Evolutionary conservation across 345 rosid genomes (phyloP).

Genomic region (Sisymbrium irio): DNA sequence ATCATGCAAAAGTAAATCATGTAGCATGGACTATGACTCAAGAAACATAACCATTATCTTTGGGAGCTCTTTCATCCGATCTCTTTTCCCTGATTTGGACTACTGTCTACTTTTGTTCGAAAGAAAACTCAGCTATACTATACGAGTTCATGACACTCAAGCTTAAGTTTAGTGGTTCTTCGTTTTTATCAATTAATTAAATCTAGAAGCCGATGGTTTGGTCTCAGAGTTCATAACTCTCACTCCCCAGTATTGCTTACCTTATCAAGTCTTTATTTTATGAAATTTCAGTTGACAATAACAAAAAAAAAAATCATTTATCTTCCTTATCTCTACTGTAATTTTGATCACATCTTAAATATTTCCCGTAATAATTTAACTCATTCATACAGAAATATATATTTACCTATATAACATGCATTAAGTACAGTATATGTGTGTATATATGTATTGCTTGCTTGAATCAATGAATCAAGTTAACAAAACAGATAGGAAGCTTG

Average conservation of each 20-base stretch:
- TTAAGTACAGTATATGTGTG: background rate
- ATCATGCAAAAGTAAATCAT: no score
- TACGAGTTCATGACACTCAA: background rate
- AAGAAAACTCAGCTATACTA: background rate
- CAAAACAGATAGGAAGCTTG: conserved; percentile 36
- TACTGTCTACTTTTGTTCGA: background rate
- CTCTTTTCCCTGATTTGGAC: no score
- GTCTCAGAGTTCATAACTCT: background rate
- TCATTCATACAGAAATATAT: background rate
- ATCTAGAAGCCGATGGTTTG: no score
- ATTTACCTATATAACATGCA: background rate
- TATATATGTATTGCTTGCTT: conserved; percentile 23
- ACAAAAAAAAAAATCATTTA: background rate
- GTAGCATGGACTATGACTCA: no score
- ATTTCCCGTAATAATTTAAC: background rate
- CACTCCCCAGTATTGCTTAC: background rate
- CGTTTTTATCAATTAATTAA: background rate
- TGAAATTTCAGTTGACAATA: background rate
- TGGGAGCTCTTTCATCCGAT: no score
- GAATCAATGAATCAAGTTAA: conserved; percentile 30
- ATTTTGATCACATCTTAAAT: background rate
- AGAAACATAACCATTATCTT: no score
- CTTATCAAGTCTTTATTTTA: background rate
- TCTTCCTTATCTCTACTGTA: background rate
- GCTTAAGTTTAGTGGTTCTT: background rate